Base-by-base conservation (phyloP, 2,329 filamentous ascomycete species). In the Stagonosporopsis rhizophila region DNA sequence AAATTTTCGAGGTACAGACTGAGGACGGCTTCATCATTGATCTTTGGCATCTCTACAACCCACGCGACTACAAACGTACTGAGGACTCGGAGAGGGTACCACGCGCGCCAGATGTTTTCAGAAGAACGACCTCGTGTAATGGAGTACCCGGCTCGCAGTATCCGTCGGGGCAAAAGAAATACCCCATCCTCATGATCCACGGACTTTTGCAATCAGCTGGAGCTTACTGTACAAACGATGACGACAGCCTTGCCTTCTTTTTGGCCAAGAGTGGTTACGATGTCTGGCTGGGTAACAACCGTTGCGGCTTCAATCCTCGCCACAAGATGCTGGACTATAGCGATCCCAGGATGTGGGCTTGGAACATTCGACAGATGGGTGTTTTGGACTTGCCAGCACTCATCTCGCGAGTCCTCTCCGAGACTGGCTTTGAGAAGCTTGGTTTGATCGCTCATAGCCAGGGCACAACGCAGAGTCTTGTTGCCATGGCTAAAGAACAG, bases 341-440 rank as follows among this genome's bases (percentile, higher is more conserved):
- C 3, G 94, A 98, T 70, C 93, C 94, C 1, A 85, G 92, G 27
- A 96, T 97, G 91, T 97, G 94, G 94, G 87, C 88, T 37, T 98
- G 94, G 94, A 96, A 96, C 64, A 96, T 97, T 52, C 86, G 91
- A 0, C 91, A 96, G 70, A 96, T 97, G 90, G 94, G 92, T 3
- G 88, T 93, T 1, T 86, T 96, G 71, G 94, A 98, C 71, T 82
- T 98, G 2, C 84, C 93, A 0, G 92, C 93, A 0, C 82, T 97
- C 30, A 84, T 90, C 1, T 91, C 89, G 0, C 87, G 91, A 6
- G 91, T 97, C 1, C 82, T 96, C 2, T 83, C 82, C 35, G 89
- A 96, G 77, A 97, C 93, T 0, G 88, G 89, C 0, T 96, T 96
- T 68, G 80, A 85, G 15, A 95, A 94, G 73, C 81, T 96, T 4